Base-by-base conservation (phyloP, 1,284 basidiomycete genomes). In the Testicularia cyperi region DNA sequence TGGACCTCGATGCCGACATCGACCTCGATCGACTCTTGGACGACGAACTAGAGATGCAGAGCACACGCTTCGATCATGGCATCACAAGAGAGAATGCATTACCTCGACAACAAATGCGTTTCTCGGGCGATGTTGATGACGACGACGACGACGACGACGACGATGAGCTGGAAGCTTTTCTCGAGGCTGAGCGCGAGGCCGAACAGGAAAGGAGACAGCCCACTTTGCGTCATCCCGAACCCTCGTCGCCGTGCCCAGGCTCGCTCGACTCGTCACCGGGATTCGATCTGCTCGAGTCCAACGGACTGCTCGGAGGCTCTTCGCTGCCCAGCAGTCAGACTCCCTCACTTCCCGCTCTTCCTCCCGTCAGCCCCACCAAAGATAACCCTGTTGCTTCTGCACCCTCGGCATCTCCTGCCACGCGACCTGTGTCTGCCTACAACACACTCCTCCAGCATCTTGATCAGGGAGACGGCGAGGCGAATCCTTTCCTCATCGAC, bases 11-110 rank as follows among this genome's bases (percentile, higher is more conserved):
- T 21, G 46, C 38, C 12, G 47, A 55, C 2, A 28, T 55, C 30
- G 58, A 62, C 31, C 12, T 62, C 13, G 52, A 62, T 16, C 35
- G 48, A 35, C 34, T 62, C 14, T 46, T 62, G 19, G 58, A 62
- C 28, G 47, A 62, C 13, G 58, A 62, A 38, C 32, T 43, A 29
- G 28, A 28, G 3, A 10, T 44, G 14, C 21, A 28, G 24, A 43
- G 19, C 34, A 33, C 7, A n/a, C n/a, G n/a, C n/a, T n/a, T n/a
- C n/a, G n/a, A n/a, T n/a, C n/a, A n/a, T n/a, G n/a, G n/a, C n/a
- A n/a, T n/a, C n/a, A n/a, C n/a, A n/a, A n/a, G n/a, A n/a, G n/a
- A n/a, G n/a, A n/a, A n/a, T n/a, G n/a, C n/a, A n/a, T n/a, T n/a
- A n/a, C n/a, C n/a, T n/a, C n/a, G n/a, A n/a, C n/a, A n/a, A n/a